A percentile compares a stretch with the other conserved stretches of the same genome.
Conservation (phyloP, 164 flowering plant genomes). For the Vitis labrusca region DNA sequence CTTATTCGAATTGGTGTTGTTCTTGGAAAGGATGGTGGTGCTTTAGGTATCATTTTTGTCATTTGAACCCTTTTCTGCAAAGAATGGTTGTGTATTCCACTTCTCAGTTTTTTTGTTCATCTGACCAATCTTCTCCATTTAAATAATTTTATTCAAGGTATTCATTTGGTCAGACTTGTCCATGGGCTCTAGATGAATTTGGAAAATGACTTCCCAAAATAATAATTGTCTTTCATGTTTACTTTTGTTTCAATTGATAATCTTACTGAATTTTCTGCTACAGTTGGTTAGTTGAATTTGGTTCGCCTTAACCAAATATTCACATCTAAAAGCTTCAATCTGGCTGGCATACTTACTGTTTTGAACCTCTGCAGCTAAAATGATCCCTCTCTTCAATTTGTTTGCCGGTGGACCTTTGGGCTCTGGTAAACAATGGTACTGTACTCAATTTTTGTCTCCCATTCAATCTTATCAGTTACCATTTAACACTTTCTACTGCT, state of each 20-base stretch:
- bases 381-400: constrained; percentile 94
- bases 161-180: not conserved
- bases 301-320: not conserved
- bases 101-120: not conserved
- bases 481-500: not conserved
- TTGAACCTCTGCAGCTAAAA: constrained; percentile 69
- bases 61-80: not conserved
- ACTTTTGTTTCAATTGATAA: no score
- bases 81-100: constrained; percentile 1
- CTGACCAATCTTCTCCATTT: no score
- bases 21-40: constrained; percentile 98
- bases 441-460: constrained; percentile 2
- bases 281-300: constrained; percentile 1
- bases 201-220: not conserved
- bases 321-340: not conserved
- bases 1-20: constrained; percentile 92
- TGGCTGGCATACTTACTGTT: constrained; percentile 1
- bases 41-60: constrained; percentile 61
- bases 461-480: not conserved
- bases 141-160: not conserved
- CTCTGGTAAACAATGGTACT: constrained; percentile 89
- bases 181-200: not conserved
- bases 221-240: not conserved
- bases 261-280: not conserved
- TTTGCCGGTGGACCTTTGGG: constrained; percentile 98